Base-by-base conservation (phyloP, 805 yeast genomes). In the Candida silvicultrix region DNA sequence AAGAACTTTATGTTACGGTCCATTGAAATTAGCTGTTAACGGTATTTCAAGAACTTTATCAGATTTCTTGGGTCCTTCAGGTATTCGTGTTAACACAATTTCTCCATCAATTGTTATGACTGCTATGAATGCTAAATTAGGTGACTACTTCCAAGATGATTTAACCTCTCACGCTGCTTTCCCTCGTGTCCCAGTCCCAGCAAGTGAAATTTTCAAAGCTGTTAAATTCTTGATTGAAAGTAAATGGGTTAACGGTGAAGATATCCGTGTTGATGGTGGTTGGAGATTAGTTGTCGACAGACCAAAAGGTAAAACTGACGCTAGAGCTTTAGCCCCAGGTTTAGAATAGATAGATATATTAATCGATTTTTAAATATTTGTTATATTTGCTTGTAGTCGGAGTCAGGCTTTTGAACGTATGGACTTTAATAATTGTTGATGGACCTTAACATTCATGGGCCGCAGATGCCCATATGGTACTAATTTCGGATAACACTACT, bases 221-320 rank as follows among this genome's bases (percentile, higher is more conserved):
- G 31, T 28, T 10, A 28, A 28, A 14, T 28, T 28, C 12, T 28
- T 28, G 12, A 28, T 28, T 28, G 31, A 28, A 28, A 28, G 31
- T 28, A 28, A 7, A 8, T 28, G 31, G 31, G 12, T 28, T 10
- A 28, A 28, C 12, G 31, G 31, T 28, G 31, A 28, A 28, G 31
- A 28, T 28, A 28, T 28, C 12, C 9, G 31, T 8, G 31, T 28
- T 28, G 31, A 28, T 28, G 31, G 31, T 58, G 31, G 14, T 28
- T 28, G 31, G 31, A 28, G 31, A 28, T 28, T 28, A 28, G 31
- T 82, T 5, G 63, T 69, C 4, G 66, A 70, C 10, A 73, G 62
- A 4, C 65, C 59, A 1, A 68, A 63, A 14, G 71, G 67, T 11
- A 64, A 56, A 4, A 61, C 52, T 21, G 60, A 59, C 15, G 60